Evolutionary conservation across 257 asterid genomes (phyloP).

Genomic region (Scutellaria baicalensis): DNA sequence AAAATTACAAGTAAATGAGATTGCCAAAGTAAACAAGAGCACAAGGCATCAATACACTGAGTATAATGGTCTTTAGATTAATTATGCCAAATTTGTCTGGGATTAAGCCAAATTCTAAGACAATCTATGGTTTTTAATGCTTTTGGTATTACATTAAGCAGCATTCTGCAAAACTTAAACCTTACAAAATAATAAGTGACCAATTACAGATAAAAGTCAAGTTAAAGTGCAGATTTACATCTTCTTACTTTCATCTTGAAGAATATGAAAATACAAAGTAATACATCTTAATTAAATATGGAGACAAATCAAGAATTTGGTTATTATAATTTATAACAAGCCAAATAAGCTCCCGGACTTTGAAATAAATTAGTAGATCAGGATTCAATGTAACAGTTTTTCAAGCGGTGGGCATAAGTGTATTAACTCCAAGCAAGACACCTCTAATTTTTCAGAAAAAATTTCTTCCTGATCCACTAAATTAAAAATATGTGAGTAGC

Average conservation of each 20-base stretch:
- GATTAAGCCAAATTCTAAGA: not conserved
- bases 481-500: not conserved
- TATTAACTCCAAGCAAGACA: not conserved
- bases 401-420: not conserved
- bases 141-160: not conserved
- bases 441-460: not conserved
- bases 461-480: not conserved
- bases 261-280: not conserved
- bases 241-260: not conserved
- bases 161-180: not conserved
- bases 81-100: not conserved
- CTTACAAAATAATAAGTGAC: not conserved
- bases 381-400: not conserved
- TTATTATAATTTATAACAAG: not conserved
- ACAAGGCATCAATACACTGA: not conserved
- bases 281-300: not conserved
- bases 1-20: not conserved
- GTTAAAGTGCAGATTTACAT: not conserved
- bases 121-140: not conserved
- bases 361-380: not conserved
- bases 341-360: not conserved
- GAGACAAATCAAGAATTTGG: constrained; percentile 1
- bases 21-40: not conserved
- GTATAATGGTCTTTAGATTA: not conserved
- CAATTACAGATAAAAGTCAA: not conserved